A percentile compares a stretch with the other conserved stretches of the same genome.
Conservation (phyloP, 2,329 filamentous ascomycete genomes). For the Aspergillus flavus region DNA sequence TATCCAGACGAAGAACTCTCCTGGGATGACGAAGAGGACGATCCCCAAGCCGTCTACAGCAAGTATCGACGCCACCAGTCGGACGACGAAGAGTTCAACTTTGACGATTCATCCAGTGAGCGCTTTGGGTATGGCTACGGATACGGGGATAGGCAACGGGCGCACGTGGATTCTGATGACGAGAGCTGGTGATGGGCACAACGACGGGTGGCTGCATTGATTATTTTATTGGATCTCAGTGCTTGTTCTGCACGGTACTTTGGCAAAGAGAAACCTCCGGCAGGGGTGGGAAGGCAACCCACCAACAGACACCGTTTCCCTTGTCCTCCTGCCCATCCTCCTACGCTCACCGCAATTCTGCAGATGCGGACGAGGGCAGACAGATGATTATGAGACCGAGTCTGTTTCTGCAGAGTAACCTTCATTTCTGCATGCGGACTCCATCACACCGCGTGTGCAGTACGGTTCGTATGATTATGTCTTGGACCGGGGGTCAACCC, state of each 20-base stretch:
- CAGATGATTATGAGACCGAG: neutral
- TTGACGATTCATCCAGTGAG: conserved; percentile 40
- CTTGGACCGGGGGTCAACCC: neutral
- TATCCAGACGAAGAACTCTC: conserved; percentile 55
- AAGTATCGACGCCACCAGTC: conserved; percentile 45
- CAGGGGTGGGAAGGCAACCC: neutral
- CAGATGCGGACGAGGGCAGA: neutral
- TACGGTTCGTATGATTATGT: neutral
- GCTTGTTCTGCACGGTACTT: neutral
- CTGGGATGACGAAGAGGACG: conserved; percentile 50
- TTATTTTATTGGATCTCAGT: neutral
- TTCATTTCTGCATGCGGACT: neutral
- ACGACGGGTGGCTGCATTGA: conserved; percentile 10
- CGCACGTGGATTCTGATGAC: conserved; percentile 34
- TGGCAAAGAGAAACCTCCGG: neutral
- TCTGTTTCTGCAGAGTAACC: conserved; percentile 1
- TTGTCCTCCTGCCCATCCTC: neutral
- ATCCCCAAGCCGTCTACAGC: conserved; percentile 40
- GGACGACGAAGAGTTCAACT: conserved; percentile 50
- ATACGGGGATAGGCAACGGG: conserved; percentile 11
- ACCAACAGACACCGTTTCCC: neutral
- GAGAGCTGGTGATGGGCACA: conserved; percentile 21
- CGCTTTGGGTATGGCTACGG: conserved; percentile 24
- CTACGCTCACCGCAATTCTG: conserved; percentile 2
- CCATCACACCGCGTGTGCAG: neutral